Evolutionary conservation across 1,139 yeast genomes (phyloP).

Genomic region (Sugiyamaella xylanicola): DNA sequence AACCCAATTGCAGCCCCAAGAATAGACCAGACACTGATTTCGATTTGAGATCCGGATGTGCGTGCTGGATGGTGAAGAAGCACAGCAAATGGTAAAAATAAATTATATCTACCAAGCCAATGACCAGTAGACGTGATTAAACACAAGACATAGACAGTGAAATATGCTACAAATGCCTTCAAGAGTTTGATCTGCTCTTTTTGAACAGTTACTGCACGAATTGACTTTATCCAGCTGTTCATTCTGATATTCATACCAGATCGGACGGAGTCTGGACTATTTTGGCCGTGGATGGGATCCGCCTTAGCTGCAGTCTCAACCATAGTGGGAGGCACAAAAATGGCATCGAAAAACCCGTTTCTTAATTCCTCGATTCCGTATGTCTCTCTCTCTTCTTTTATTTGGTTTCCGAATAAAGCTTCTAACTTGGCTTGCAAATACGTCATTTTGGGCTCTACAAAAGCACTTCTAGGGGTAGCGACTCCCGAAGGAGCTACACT

Average conservation of each 20-base stretch:
- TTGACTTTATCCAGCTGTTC: neutral
- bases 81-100: constrained; percentile 48
- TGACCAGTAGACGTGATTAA: constrained; percentile 43
- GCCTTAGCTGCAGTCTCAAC: constrained; percentile 29
- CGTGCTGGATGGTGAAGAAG: constrained; percentile 53
- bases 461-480: constrained; percentile 7
- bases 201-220: neutral
- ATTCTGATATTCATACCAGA: too few relatives aligned
- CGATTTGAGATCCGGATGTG: constrained; percentile 52
- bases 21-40: constrained; percentile 47
- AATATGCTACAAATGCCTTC: constrained; percentile 48
- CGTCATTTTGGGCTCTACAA: constrained; percentile 22
- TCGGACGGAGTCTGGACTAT: too few relatives aligned
- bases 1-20: constrained; percentile 52
- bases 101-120: constrained; percentile 48
- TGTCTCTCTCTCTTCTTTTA: constrained; percentile 38
- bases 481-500: constrained; percentile 2
- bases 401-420: constrained; percentile 25
- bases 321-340: constrained; percentile 43
- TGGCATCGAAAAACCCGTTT: constrained; percentile 53
- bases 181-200: constrained; percentile 18
- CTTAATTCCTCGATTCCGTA: constrained; percentile 49
- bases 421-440: constrained; percentile 23
- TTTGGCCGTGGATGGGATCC: too few relatives aligned
- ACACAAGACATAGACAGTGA: constrained; percentile 46